phyloP scores from a whole-genome alignment of 1,284 basidiomycete species.

The Singerocomus inundabilis region DNA sequence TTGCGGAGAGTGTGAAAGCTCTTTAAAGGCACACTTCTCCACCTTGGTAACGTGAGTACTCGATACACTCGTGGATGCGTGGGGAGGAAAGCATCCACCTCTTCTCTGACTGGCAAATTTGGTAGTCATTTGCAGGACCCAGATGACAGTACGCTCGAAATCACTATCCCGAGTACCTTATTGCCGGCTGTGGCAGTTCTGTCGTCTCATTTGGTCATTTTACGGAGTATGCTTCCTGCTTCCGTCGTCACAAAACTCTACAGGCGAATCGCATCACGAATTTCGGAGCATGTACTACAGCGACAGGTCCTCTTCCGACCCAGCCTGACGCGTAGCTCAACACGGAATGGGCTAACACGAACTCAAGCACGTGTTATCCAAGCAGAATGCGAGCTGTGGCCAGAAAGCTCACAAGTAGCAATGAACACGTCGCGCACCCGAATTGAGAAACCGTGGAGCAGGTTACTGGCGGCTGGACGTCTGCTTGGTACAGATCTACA shows the following conservation, averaged over 20 bases:
- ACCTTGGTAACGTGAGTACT: constrained; percentile 41
- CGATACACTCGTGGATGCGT: not conserved
- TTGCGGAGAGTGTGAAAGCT: constrained; percentile 73
- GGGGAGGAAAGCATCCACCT: not conserved
- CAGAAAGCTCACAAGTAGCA: constrained; percentile 65
- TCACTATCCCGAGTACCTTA: constrained; percentile 62
- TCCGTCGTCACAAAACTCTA: constrained; percentile 60
- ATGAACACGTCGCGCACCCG: constrained; percentile 42
- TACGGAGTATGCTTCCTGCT: constrained; percentile 60
- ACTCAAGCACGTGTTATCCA: constrained; percentile 50
- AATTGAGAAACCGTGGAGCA: constrained; percentile 71
- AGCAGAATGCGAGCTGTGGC: constrained; percentile 76
- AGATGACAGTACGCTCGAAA: constrained; percentile 39
- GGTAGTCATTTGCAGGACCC: constrained; percentile 22
- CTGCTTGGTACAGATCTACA: constrained; percentile 54
- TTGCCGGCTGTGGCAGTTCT: constrained; percentile 70
- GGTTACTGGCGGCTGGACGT: constrained; percentile 64
- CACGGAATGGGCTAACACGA: constrained; percentile 37
- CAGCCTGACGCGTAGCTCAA: constrained; percentile 45
- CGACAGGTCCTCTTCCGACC: constrained; percentile 80
- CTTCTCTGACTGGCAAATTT: constrained; percentile 5
- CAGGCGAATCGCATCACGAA: constrained; percentile 60
- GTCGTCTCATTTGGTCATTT: constrained; percentile 67
- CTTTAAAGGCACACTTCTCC: constrained; percentile 69
- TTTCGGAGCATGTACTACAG: constrained; percentile 76